phyloP scores from a whole-genome alignment of 192 early-diverging fungal genomes.

The Rhizophagus clarus region DNA sequence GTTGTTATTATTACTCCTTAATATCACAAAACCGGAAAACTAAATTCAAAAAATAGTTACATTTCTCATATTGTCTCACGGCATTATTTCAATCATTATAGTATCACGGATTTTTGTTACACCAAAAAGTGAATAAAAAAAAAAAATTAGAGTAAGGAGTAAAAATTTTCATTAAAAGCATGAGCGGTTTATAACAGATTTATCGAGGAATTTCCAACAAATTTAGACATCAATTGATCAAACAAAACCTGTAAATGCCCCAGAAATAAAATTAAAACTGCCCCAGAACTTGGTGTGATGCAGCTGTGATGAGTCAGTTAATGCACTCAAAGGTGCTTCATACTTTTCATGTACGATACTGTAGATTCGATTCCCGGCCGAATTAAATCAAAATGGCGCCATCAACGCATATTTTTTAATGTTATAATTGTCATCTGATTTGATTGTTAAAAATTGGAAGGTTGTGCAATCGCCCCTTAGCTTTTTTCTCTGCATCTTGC shows the following conservation, averaged over 20 bases:
- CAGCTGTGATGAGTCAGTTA: background rate
- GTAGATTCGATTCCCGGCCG: background rate
- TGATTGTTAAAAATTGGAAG: background rate
- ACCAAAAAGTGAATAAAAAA: too few species aligned
- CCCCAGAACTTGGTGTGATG: background rate
- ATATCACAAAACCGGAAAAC: background rate
- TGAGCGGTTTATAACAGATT: background rate
- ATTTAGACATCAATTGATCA: background rate
- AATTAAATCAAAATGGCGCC: background rate
- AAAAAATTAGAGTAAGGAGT: too few species aligned
- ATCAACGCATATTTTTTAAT: background rate
- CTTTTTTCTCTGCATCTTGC: background rate
- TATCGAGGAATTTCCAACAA: background rate
- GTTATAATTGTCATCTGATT: background rate
- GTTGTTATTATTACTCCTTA: background rate
- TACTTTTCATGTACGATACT: background rate
- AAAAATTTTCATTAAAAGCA: background rate
- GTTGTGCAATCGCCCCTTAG: slow-evolving; percentile 5
- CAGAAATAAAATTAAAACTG: background rate
- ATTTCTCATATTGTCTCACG: slow-evolving; percentile 6
- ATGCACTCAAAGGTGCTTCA: background rate
- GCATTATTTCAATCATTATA: background rate
- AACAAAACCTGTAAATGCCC: background rate
- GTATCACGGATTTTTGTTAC: background rate
- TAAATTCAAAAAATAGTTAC: background rate